phyloP scores from a whole-genome alignment of 495 filamentous ascomycete species.

The Neurospora sp. region DNA sequence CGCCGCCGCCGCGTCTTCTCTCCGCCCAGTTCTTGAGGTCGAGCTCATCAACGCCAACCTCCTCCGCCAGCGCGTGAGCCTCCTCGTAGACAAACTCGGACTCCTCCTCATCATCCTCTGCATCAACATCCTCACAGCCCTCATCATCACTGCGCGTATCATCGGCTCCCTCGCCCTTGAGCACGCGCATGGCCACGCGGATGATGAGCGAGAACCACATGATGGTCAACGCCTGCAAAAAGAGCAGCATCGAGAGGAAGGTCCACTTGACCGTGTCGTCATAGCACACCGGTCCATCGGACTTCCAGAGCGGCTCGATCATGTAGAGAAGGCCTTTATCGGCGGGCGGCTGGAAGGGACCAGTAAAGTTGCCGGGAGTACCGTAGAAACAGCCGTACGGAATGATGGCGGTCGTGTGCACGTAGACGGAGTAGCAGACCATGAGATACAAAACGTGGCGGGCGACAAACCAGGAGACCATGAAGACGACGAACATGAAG shows the following conservation, averaged over 20 bases:
- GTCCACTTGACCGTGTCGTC: slow-evolving; percentile 57
- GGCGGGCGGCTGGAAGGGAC: slow-evolving; percentile 45
- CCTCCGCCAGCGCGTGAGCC: slow-evolving; percentile 47
- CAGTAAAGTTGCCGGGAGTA: slow-evolving; percentile 33
- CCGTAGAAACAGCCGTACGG: slow-evolving; percentile 60
- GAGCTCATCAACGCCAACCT: slow-evolving; percentile 53
- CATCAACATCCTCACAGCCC: slow-evolving; percentile 65
- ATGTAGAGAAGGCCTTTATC: slow-evolving; percentile 50
- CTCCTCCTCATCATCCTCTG: slow-evolving; percentile 46
- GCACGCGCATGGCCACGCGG: slow-evolving; percentile 62
- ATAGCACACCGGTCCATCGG: slow-evolving; percentile 67
- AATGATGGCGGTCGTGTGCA: slow-evolving; percentile 54
- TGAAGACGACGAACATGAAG: slow-evolving; percentile 74
- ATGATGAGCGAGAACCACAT: slow-evolving; percentile 89
- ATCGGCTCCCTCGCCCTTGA: slow-evolving; percentile 69
- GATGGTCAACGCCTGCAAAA: slow-evolving; percentile 69
- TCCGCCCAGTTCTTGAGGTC: slow-evolving; percentile 43
- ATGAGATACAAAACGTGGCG: slow-evolving; percentile 72
- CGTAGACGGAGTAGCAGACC: slow-evolving; percentile 72
- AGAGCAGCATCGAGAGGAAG: slow-evolving; percentile 67
- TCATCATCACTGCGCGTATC: slow-evolving; percentile 86
- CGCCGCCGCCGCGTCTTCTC: slow-evolving; percentile 29
- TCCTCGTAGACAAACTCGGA: slow-evolving; percentile 37
- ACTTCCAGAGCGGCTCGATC: slow-evolving; percentile 56
- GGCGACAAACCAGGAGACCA: slow-evolving; percentile 72